Percentiles rank a stretch among this genome's conserved stretches.
Evolutionary conservation across 495 filamentous ascomycete species (phyloP).

Genomic region (Podospora australis): DNA sequence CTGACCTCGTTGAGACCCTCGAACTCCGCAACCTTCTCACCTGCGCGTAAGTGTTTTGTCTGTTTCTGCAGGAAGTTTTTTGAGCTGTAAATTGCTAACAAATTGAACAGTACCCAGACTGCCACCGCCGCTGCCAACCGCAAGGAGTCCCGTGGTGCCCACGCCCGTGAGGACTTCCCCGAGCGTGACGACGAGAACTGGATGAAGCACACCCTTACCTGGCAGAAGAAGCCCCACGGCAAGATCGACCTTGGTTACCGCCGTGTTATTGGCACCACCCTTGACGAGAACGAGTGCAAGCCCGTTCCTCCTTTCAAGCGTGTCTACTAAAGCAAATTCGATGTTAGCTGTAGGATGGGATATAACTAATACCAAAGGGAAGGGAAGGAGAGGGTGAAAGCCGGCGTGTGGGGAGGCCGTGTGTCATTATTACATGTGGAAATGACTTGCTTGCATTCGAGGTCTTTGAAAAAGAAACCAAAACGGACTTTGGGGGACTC

Average conservation of each 20-base stretch:
- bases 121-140: slow-evolving; percentile 77
- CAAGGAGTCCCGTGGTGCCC: slow-evolving; percentile 91
- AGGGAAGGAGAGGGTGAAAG: neutral
- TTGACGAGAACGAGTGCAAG: slow-evolving; percentile 88
- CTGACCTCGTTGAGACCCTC: slow-evolving; percentile 89
- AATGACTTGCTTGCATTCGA: neutral
- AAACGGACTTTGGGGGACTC: too few species aligned
- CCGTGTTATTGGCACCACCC: slow-evolving; percentile 64
- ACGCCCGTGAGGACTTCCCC: slow-evolving; percentile 91
- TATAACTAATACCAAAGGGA: slow-evolving; percentile 1
- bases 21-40: slow-evolving; percentile 90
- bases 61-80: neutral
- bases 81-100: neutral
- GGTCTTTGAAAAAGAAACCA: slow-evolving; percentile 3
- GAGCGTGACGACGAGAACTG: slow-evolving; percentile 89
- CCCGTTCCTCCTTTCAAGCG: slow-evolving; percentile 83
- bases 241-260: slow-evolving; percentile 73
- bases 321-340: slow-evolving; percentile 53
- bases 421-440: neutral
- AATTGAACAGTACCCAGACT: slow-evolving; percentile 60
- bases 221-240: slow-evolving; percentile 83
- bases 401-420: slow-evolving; percentile 2
- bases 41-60: slow-evolving; percentile 66
- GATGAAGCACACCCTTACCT: slow-evolving; percentile 98
- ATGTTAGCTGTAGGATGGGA: neutral